These are phyloP conservation scores for Colletotrichum horii DNA, from an alignment of 2,329 filamentous ascomycete genomes.

Conservation along the genomic window DNA sequence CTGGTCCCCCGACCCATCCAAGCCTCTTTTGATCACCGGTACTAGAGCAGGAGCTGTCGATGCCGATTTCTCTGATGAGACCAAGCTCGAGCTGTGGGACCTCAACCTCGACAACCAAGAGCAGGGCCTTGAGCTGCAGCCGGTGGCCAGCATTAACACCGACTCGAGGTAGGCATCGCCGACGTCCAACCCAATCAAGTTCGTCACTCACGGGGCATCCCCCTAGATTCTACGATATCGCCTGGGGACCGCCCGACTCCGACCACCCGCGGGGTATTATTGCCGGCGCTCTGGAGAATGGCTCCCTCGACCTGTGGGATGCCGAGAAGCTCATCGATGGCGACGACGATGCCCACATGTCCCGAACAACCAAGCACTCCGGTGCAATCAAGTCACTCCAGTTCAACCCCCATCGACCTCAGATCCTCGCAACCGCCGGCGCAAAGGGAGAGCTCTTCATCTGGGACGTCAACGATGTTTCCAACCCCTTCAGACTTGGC, in stretches of 20 bases:
- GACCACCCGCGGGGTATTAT: constrained; percentile 86
- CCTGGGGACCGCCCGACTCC: constrained; percentile 85
- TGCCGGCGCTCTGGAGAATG: constrained; percentile 93
- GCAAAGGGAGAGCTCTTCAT: constrained; percentile 96
- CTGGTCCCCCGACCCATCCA: constrained; percentile 84
- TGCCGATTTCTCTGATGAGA: constrained; percentile 97
- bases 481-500: constrained; percentile 86
- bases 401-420: constrained; percentile 92
- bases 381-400: constrained; percentile 93
- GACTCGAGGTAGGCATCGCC: constrained; percentile 76
- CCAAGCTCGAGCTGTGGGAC: constrained; percentile 96
- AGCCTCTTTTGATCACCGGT: constrained; percentile 88
- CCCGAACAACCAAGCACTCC: constrained; percentile 86
- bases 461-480: constrained; percentile 90
- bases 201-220: constrained; percentile 1
- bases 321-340: constrained; percentile 70
- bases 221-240: constrained; percentile 91
- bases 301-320: constrained; percentile 92
- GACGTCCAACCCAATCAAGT: not conserved
- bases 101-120: constrained; percentile 79
- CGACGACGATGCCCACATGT: constrained; percentile 77
- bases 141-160: constrained; percentile 80
- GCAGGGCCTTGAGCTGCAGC: constrained; percentile 82
- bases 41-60: constrained; percentile 95
- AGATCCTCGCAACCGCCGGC: constrained; percentile 90